A percentile compares a stretch with the other conserved stretches of the same genome.
Conservation (phyloP, 306 rosid species). For the Quercus engelmannii region DNA sequence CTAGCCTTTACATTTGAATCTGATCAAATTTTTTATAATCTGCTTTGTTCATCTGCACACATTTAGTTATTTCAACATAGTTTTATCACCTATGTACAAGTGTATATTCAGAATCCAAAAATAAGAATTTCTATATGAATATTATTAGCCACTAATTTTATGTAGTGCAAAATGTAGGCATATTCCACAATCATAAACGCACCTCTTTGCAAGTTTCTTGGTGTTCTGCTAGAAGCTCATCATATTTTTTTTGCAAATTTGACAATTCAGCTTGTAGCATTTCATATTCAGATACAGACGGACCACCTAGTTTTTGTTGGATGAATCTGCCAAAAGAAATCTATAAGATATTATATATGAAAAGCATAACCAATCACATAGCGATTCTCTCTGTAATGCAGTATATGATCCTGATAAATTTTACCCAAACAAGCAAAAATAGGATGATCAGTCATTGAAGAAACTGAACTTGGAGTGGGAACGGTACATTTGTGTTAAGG, state of each 20-base stretch:
- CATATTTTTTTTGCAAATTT: slow-evolving; percentile 65
- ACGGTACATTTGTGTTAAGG: neutral
- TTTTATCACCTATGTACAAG: neutral
- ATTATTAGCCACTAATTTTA: neutral
- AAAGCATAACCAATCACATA: neutral
- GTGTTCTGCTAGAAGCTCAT: slow-evolving; percentile 55
- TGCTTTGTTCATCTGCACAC: neutral
- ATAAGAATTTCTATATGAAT: neutral
- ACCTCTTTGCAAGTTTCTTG: slow-evolving; percentile 83
- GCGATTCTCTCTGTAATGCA: neutral
- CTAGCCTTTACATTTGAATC: neutral
- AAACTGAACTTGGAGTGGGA: neutral
- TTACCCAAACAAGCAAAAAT: neutral
- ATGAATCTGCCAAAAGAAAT: slow-evolving; percentile 54
- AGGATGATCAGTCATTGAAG: neutral
- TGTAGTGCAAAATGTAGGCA: neutral
- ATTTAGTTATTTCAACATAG: neutral
- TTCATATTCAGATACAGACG: slow-evolving; percentile 65
- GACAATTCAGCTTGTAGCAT: slow-evolving; percentile 72
- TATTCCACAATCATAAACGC: neutral
- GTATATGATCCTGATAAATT: neutral
- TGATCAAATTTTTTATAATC: neutral
- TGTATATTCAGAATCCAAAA: neutral
- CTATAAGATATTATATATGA: neutral
- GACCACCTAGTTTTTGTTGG: slow-evolving; percentile 83